Conservation (phyloP, 2,329 filamentous ascomycete genomes). For the Ascochyta lentis region DNA sequence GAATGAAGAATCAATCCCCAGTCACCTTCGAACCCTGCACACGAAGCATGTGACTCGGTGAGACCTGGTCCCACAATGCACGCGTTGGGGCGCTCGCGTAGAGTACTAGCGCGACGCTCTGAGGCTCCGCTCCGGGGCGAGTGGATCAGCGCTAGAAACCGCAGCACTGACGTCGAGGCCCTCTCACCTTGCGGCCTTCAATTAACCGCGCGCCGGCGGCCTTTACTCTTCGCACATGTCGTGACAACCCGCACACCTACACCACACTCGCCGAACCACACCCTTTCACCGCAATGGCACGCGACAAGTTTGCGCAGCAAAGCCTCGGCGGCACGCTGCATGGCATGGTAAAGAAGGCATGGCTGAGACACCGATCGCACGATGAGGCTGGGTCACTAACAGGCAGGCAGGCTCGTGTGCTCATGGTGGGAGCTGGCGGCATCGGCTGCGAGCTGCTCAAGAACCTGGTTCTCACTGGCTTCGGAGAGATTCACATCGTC, state of each 20-base stretch:
- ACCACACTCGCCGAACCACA: conserved; percentile 9
- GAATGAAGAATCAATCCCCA: neutral
- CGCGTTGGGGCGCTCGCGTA: conserved; percentile 27
- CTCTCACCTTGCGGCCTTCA: conserved; percentile 24
- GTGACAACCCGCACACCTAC: conserved; percentile 20
- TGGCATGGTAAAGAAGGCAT: conserved; percentile 71
- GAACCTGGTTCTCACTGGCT: conserved; percentile 90
- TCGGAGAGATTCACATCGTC: conserved; percentile 91
- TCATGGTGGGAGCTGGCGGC: conserved; percentile 95
- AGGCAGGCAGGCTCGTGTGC: conserved; percentile 72
- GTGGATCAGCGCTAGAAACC: conserved; percentile 24
- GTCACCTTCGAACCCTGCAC: neutral
- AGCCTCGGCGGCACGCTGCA: conserved; percentile 69
- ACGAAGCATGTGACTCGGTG: conserved; percentile 15
- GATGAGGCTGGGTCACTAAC: conserved; percentile 29
- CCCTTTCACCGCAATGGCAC: conserved; percentile 49
- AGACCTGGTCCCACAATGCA: conserved; percentile 18
- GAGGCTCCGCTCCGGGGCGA: conserved; percentile 33
- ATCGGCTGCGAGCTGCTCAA: conserved; percentile 98
- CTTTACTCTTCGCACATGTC: conserved; percentile 24
- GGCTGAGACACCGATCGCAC: conserved; percentile 8
- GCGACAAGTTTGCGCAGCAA: conserved; percentile 61
- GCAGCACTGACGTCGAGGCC: conserved; percentile 31
- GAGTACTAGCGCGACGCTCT: conserved; percentile 27
- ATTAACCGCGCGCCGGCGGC: conserved; percentile 16